Evolutionary conservation across 805 yeast genomes (phyloP).

Genomic region (Wickerhamomyces chaumierensis): DNA sequence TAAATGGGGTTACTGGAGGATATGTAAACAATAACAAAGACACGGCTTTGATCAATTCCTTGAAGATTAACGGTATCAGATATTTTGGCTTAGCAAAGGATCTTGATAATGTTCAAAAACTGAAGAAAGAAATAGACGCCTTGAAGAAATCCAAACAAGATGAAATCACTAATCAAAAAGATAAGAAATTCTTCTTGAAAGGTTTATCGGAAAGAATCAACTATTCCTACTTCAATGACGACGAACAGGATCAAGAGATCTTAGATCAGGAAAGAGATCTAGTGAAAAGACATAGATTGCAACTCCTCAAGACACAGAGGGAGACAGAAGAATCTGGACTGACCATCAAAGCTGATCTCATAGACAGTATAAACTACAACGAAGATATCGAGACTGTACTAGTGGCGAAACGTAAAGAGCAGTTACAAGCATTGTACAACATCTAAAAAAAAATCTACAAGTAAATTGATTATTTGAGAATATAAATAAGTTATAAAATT

Average conservation of each 20-base stretch:
- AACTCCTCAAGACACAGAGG: neutral
- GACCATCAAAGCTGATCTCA: neutral
- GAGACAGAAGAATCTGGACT: neutral
- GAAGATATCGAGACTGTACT: neutral
- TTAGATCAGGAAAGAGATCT: neutral
- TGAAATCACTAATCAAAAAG: conserved; percentile 12
- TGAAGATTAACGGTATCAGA: conserved; percentile 20
- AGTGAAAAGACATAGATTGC: neutral
- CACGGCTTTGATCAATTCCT: conserved; percentile 10
- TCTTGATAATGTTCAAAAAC: conserved; percentile 55
- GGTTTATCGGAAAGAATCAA: conserved; percentile 20
- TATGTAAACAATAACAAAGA: conserved; percentile 16
- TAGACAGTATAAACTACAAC: neutral
- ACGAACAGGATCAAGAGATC: conserved; percentile 5
- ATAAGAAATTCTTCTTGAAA: conserved; percentile 8
- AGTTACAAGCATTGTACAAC: neutral
- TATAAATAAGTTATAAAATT: too few relatives aligned
- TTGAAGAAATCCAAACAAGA: conserved; percentile 5
- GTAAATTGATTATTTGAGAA: neutral
- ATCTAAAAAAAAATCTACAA: neutral
- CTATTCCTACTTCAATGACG: conserved; percentile 27
- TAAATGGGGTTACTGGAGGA: conserved; percentile 65
- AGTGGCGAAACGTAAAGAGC: neutral
- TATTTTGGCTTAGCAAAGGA: conserved; percentile 83
- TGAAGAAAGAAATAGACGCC: conserved; percentile 13